A percentile compares a stretch with the other conserved stretches of the same genome.
Evolutionary conservation across 2,329 filamentous ascomycete genomes (phyloP).

Genomic region (Thyridium curvatum): DNA sequence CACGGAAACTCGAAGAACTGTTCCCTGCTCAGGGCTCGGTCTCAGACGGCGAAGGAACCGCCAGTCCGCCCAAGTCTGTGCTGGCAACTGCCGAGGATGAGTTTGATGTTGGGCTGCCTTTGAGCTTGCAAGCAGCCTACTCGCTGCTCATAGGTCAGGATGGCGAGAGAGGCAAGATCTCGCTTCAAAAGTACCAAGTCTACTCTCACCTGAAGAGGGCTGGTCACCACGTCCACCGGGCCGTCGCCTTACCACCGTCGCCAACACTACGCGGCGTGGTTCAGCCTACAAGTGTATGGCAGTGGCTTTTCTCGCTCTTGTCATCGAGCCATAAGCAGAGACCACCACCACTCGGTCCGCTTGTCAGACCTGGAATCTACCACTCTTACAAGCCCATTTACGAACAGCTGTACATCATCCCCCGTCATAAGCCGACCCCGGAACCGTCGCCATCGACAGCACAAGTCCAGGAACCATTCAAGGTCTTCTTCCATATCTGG

Average conservation of each 20-base stretch:
- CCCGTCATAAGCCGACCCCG: slow-evolving; percentile 55
- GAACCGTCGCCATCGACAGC: slow-evolving; percentile 15
- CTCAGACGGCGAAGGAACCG: slow-evolving; percentile 9
- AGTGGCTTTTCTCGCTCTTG: slow-evolving; percentile 48
- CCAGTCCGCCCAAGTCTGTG: slow-evolving; percentile 13
- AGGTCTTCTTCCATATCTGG: slow-evolving; percentile 76
- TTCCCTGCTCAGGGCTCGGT: slow-evolving; percentile 25
- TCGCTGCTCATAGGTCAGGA: slow-evolving; percentile 72
- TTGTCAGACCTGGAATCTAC: slow-evolving; percentile 58
- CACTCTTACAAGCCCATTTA: slow-evolving; percentile 68
- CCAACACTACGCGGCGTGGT: slow-evolving; percentile 7
- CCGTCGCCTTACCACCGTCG: slow-evolving; percentile 30
- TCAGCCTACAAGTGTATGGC: slow-evolving; percentile 30
- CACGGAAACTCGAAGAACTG: slow-evolving; percentile 40
- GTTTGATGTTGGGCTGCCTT: slow-evolving; percentile 63
- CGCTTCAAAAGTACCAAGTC: slow-evolving; percentile 78
- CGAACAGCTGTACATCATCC: slow-evolving; percentile 66
- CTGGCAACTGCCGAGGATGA: slow-evolving; percentile 30
- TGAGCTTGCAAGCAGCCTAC: slow-evolving; percentile 89
- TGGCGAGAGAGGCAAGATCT: slow-evolving; percentile 51
- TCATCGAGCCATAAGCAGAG: slow-evolving; percentile 10
- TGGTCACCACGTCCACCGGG: slow-evolving; percentile 76
- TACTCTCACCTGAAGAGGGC: slow-evolving; percentile 77
- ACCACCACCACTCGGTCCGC: slow-evolving; percentile 40
- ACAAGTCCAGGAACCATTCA: slow-evolving; percentile 50